Evolutionary conservation across 352 stramenopile species (phyloP), one percentile per base, ranked within the genome.

Genomic region (Albugo candida): DNA sequence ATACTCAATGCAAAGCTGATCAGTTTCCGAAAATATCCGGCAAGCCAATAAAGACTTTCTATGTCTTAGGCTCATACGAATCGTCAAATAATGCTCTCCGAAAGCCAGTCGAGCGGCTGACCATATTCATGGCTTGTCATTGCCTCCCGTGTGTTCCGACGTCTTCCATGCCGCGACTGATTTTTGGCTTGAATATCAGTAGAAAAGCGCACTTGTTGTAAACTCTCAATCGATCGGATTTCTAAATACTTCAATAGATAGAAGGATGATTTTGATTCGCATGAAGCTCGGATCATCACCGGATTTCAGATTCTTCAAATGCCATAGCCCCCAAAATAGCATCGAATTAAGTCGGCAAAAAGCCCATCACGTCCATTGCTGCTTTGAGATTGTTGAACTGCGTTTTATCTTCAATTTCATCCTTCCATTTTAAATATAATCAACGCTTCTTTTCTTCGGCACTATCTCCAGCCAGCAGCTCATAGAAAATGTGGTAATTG

Each of bases 401-500:
- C 27, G 84, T 67, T 12, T 58, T 62, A 52, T 97, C 89, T 45
- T 96, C 72, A 19, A 96, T 78, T 20, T 83, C 83, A 40, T 89
- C 77, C 21, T 82, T 76, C 16, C 89, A 80, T 48, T 76, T 71
- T 27, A 63, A 63, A 1, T 86, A 47, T 12, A 66, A 59, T 67
- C 70, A 86, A 11, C 70, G 68, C 40, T 78, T 60, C 48, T 78
- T 83, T 52, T 81, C 64, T 10, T 70, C 73, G 1, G 45, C 48
- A 1, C 56, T 72, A 0, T 71, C 74, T 31, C 77, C 82, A 17
- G 77, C 81, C 51, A 93, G 63, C 14, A 96, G 83, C 59, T 96
- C 75, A 60, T 97, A 97, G 56, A 97, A 97, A 53, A 98, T 81
- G 71, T 97, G 89, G 64, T 96, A 97, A 63, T 97, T 97, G 36